phyloP scores from a whole-genome alignment of 768 basidiomycete genomes.

The Lyophyllum shimeji region DNA sequence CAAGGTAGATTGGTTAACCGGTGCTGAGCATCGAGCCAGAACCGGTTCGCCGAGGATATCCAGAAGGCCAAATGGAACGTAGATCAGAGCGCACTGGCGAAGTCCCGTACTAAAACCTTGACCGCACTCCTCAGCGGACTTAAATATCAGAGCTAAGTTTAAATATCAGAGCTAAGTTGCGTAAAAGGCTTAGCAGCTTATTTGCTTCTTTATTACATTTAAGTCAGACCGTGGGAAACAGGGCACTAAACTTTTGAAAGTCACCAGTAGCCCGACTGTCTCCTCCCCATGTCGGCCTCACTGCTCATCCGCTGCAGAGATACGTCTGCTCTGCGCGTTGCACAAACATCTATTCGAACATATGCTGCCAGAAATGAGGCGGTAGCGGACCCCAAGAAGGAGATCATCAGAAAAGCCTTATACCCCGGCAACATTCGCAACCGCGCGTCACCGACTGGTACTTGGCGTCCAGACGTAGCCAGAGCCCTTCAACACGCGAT shows the following conservation, averaged over 20 bases:
- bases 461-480: constrained; percentile 81
- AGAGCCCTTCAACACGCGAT: constrained; percentile 80
- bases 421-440: constrained; percentile 79
- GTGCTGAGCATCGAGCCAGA: too few relatives aligned
- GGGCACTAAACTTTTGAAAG: constrained; percentile 2
- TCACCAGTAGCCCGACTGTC: not conserved
- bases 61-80: too few relatives aligned
- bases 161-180: too few relatives aligned
- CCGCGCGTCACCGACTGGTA: constrained; percentile 72
- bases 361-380: constrained; percentile 47
- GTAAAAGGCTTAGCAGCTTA: too few relatives aligned
- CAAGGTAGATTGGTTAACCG: too few relatives aligned
- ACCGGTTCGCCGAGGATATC: too few relatives aligned
- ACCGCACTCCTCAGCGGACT: too few relatives aligned
- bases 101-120: too few relatives aligned
- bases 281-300: constrained; percentile 23
- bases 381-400: constrained; percentile 57
- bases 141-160: too few relatives aligned
- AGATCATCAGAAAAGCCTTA: constrained; percentile 74
- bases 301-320: constrained; percentile 34
- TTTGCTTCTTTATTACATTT: too few relatives aligned
- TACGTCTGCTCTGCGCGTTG: constrained; percentile 29
- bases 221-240: constrained; percentile 15
- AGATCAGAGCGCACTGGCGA: too few relatives aligned
- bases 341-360: constrained; percentile 24